Base-by-base conservation (phyloP, 2,329 filamentous ascomycete species). In the Coniella lustricola region DNA sequence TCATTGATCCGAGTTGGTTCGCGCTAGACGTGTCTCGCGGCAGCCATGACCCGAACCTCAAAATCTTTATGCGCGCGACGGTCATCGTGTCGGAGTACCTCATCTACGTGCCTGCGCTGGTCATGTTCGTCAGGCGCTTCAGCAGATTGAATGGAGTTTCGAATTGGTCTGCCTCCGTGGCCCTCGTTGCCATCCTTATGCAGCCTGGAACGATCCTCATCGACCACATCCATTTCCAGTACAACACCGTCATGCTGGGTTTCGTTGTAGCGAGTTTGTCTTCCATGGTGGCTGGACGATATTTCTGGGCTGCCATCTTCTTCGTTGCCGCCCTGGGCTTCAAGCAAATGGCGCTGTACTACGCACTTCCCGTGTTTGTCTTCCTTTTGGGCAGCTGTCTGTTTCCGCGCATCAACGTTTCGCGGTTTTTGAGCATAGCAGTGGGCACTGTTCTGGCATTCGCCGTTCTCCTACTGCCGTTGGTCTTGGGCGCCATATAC, bases 291-390 rank as follows among this genome's bases (percentile, higher is more conserved):
- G 89, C 90, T 3, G 87, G 87, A 3, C 80, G 90, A 42, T 84
- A 84, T 59, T 77, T 94, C 53, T 96, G 91, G 90, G 81, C 87
- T 21, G 90, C 88, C 54, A 79, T 95, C 51, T 95, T 95, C 71
- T 98, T 98, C 59, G 93, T 98, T 7, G 81, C 80, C 14, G 87
- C 91, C 3, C 73, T 98, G n/a, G 89, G 89, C 5, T 98, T 97
- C 75, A 98, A 98, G 73, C 93, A 98, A 67, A 98, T 98, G 94
- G 91, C 91, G 1, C 75, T 98, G 14, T 98, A 97, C 70, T 98
- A 96, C 66, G 90, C 94, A 3, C 90, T 94, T 13, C 84, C 85
- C 17, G 84, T 97, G 49, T 97, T 97, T 64, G 85, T 89, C 29
- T 98, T 90, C 61, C 81, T 98, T 2, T 73, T 97, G 1, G 93